phyloP scores from a whole-genome alignment of 148 eudicot species.

The Rhododendron molle region DNA sequence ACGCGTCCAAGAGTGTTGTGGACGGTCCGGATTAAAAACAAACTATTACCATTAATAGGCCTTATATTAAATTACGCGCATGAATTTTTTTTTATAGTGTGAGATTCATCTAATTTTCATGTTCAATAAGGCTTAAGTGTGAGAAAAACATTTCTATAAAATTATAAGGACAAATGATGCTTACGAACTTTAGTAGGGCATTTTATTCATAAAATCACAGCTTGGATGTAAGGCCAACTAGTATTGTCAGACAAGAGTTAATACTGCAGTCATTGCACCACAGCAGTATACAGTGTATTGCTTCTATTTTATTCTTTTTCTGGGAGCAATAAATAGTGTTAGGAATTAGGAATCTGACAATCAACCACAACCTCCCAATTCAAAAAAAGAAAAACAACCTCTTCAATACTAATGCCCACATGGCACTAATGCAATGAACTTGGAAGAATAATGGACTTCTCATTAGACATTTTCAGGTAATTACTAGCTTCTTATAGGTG shows the following conservation, averaged over 20 bases:
- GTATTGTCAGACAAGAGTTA: not conserved
- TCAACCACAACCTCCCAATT: not conserved
- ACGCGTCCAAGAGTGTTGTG: no score
- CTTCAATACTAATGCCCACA: not conserved
- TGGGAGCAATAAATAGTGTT: not conserved
- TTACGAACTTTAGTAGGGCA: not conserved
- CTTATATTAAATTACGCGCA: not conserved
- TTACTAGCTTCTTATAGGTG: not conserved
- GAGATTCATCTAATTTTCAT: not conserved
- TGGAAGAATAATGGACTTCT: not conserved
- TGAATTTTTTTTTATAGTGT: not conserved
- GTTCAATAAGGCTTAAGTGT: not conserved
- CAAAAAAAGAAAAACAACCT: not conserved
- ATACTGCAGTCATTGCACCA: not conserved
- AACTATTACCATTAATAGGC: no score
- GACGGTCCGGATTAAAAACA: no score
- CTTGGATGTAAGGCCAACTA: not conserved
- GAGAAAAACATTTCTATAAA: not conserved
- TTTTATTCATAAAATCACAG: not conserved
- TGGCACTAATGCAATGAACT: not conserved
- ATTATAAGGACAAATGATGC: not conserved
- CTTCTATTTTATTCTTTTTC: not conserved
- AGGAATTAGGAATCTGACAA: conserved; percentile 2
- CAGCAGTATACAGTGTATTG: not conserved
- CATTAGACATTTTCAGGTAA: not conserved